Conservation (phyloP, 1,139 yeast genomes). For the Kodamaea arcana region DNA sequence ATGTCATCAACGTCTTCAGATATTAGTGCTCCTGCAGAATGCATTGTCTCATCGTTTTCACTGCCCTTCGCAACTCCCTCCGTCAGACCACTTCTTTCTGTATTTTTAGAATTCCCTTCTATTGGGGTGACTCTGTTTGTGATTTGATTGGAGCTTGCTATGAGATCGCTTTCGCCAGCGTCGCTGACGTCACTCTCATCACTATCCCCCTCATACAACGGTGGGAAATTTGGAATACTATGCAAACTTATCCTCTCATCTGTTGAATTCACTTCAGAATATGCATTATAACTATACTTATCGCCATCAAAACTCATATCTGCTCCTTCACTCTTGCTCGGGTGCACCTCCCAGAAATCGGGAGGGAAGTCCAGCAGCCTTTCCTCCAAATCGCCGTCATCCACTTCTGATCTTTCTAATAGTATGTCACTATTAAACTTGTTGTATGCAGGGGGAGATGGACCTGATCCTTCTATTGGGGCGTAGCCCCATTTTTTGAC, state of each 20-base stretch:
- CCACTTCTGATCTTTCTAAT: slow-evolving; percentile 52
- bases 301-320: slow-evolving; percentile 10
- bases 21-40: too few relatives aligned
- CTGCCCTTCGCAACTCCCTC: too few relatives aligned
- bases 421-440: slow-evolving; percentile 52
- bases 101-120: too few relatives aligned
- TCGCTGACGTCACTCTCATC: too few relatives aligned
- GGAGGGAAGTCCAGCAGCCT: slow-evolving; percentile 55
- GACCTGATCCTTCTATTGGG: slow-evolving; percentile 55
- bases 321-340: slow-evolving; percentile 12
- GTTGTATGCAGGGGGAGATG: slow-evolving; percentile 60
- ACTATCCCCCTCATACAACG: slow-evolving; percentile 32
- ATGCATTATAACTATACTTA: slow-evolving; percentile 41
- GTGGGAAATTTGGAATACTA: slow-evolving; percentile 37
- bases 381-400: slow-evolving; percentile 41
- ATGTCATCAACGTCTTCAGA: too few relatives aligned
- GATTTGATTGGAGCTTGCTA: too few relatives aligned
- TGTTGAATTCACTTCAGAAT: slow-evolving; percentile 28
- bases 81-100: too few relatives aligned
- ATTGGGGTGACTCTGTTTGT: too few relatives aligned
- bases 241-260: slow-evolving; percentile 42
- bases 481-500: slow-evolving; percentile 67
- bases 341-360: slow-evolving; percentile 41
- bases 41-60: too few relatives aligned
- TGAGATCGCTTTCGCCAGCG: too few relatives aligned